Conservation (phyloP, 768 basidiomycete genomes). For the Rhizopogon salebrosus region DNA sequence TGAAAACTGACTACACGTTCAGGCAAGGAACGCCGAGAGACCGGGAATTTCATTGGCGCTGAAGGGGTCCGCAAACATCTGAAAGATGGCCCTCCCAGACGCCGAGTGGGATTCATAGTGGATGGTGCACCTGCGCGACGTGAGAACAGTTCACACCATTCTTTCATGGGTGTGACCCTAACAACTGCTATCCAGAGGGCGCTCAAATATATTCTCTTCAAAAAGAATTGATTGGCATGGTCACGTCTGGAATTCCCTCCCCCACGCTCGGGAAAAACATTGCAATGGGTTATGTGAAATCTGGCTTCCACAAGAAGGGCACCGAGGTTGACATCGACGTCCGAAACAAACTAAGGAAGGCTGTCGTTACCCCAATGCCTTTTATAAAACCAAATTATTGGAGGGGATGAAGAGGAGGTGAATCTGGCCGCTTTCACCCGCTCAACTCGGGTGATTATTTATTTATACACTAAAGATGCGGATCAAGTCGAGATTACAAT, state of each 20-base stretch:
- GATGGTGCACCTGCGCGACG: slow-evolving; percentile 84
- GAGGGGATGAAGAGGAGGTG: slow-evolving; percentile 40
- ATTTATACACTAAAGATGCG: background rate
- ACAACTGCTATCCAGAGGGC: slow-evolving; percentile 49
- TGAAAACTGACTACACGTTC: background rate
- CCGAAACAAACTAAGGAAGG: slow-evolving; percentile 72
- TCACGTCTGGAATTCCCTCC: slow-evolving; percentile 96
- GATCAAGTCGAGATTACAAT: background rate
- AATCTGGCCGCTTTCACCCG: background rate
- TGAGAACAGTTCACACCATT: slow-evolving; percentile 27
- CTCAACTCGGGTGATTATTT: background rate
- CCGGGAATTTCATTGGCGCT: slow-evolving; percentile 74
- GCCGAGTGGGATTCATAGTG: slow-evolving; percentile 79
- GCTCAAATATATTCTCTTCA: slow-evolving; percentile 63
- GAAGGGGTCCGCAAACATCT: slow-evolving; percentile 69
- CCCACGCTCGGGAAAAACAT: slow-evolving; percentile 88
- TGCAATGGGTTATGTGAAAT: slow-evolving; percentile 88
- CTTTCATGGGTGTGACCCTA: background rate
- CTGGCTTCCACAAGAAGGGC: slow-evolving; percentile 86
- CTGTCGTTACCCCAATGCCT: slow-evolving; percentile 77
- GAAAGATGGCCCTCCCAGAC: slow-evolving; percentile 68
- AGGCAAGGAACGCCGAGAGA: slow-evolving; percentile 81
- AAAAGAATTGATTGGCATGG: slow-evolving; percentile 58
- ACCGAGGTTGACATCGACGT: slow-evolving; percentile 83
- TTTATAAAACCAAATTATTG: slow-evolving; percentile 83